Evolutionary conservation across 2,329 filamentous ascomycete genomes (phyloP), one percentile per base, ranked within the genome.

Genomic region (Chlorencoelia australis): DNA sequence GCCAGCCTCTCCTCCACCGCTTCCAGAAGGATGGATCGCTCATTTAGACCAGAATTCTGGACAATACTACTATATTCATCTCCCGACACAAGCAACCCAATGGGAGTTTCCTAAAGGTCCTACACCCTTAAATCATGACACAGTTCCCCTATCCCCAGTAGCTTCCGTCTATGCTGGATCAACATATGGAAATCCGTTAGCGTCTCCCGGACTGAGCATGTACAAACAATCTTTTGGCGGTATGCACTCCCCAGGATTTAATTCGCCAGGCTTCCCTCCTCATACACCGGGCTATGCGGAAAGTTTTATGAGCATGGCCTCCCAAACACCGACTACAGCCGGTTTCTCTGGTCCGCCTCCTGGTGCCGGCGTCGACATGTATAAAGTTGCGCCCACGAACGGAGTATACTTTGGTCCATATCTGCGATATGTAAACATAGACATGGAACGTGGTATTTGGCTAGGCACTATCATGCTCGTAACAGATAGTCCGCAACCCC

Each of bases 81-180:
- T 98, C 19, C 83, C 88, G 2, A 88, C 85, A 0, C 91, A 96
- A 56, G 86, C 88, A 3, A 98, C 91, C 1, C 91, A 98, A 57
- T 98, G 91, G 91, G 91, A 98, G 54, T 96, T 96, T 49, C 91
- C 91, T 18, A 96, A 95, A 62, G 89, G 89, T 0, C 88, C 88
- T 0, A 94, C 86, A 16, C 89, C 89, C 1, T 69, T 95, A 36
- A 83, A 85, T 44, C 73, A 94, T 45, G 87, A 93, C 41, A 73
- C 82, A 10, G 69, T 77, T 11, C 89, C 89, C 0, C 64, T 95
- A 39, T 95, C 89, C 5, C 89, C 89, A 0, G 80, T 81, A 1
- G 75, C 76, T 15, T 41, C 39, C 3, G 31, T 46, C 5, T 38
- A 38, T 28, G 36, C 30, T 16, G 36, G 36, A 13, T 85, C 79